These are phyloP conservation scores for Dryas integrifolia DNA, from an alignment of 331 rosid species.

Conservation along the genomic window DNA sequence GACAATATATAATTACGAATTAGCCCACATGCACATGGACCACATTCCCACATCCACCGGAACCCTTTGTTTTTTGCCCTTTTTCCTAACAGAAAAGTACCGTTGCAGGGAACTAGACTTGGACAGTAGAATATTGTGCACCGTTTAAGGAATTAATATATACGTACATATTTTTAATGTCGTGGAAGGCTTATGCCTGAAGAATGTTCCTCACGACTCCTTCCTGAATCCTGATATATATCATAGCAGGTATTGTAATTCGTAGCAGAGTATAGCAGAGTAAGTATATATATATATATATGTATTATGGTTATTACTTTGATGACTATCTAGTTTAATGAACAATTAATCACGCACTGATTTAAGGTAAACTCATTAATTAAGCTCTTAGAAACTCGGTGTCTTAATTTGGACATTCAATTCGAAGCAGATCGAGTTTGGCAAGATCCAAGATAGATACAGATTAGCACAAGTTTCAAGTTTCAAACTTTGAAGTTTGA, in stretches of 20 bases:
- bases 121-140: too few species aligned
- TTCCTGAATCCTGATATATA: neutral
- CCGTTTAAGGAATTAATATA: too few species aligned
- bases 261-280: too few species aligned
- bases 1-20: neutral
- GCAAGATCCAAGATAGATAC: slow-evolving; percentile 6
- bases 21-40: neutral
- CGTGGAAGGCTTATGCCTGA: neutral
- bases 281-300: too few species aligned
- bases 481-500: neutral
- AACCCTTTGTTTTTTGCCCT: neutral
- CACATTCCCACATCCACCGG: neutral
- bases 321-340: too few species aligned
- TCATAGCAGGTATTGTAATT: too few species aligned
- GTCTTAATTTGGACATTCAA: neutral
- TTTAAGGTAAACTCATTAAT: neutral
- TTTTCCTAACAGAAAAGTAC: too few species aligned
- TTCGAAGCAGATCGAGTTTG: neutral
- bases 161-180: neutral
- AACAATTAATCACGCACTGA: too few species aligned
- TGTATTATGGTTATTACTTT: too few species aligned
- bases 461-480: neutral
- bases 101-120: too few species aligned
- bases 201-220: slow-evolving; percentile 9
- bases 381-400: neutral